phyloP scores from a whole-genome alignment of 2,329 filamentous ascomycete species.

The Fusarium udum region DNA sequence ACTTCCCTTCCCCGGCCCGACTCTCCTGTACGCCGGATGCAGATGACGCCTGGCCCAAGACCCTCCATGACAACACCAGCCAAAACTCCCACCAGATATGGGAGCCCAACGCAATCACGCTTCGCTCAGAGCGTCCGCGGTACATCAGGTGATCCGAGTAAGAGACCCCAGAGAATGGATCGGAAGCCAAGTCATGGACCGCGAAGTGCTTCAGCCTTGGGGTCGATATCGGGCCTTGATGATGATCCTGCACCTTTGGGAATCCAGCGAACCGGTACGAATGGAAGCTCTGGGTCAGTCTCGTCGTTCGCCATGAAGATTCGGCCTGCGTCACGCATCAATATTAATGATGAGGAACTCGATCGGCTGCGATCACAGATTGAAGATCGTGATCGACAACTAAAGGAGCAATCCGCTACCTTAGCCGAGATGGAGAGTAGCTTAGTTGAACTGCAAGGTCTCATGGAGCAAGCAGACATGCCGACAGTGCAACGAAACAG shows the following conservation, averaged over 20 bases:
- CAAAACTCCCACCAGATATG: conserved; percentile 47
- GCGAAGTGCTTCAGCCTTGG: conserved; percentile 69
- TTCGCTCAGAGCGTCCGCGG: conserved; percentile 73
- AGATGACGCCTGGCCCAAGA: conserved; percentile 68
- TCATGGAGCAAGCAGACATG: conserved; percentile 70
- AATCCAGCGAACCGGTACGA: conserved; percentile 61
- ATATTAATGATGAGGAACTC: conserved; percentile 74
- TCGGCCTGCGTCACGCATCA: conserved; percentile 62
- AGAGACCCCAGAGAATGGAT: conserved; percentile 58
- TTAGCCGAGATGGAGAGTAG: conserved; percentile 91
- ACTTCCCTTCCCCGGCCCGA: conserved; percentile 88
- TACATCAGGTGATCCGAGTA: conserved; percentile 69
- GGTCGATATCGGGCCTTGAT: conserved; percentile 61
- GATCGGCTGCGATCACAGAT: conserved; percentile 77
- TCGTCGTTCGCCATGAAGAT: conserved; percentile 64
- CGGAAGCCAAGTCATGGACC: conserved; percentile 63
- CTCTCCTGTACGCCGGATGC: conserved; percentile 79
- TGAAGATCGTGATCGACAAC: conserved; percentile 83
- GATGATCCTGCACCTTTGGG: conserved; percentile 66
- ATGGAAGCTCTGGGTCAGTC: conserved; percentile 63
- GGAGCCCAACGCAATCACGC: conserved; percentile 59
- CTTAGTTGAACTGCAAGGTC: conserved; percentile 76
- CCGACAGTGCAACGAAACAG: conserved; percentile 55
- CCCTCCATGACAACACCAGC: conserved; percentile 65
- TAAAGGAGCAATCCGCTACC: conserved; percentile 86